Evolutionary conservation across 441 rosid species (phyloP), one percentile per base, ranked within the genome.

Genomic region (Populus hybrid): DNA sequence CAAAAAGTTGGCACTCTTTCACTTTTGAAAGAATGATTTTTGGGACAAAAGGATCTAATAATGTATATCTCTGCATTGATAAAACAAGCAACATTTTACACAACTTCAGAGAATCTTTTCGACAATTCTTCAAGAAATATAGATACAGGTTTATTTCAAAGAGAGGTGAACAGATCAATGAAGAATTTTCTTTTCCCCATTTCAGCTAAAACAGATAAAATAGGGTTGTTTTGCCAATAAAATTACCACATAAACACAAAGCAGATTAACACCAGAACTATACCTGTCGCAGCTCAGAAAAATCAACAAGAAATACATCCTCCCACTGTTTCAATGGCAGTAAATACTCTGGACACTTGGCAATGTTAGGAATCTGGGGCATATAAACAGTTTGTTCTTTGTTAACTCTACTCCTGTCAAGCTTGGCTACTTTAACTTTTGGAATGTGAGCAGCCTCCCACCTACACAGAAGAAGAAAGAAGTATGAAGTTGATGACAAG

Each of bases 401-500:
- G 40, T 68, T 72, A 70, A 80, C 63, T 79, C 87, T 86, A 76
- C 78, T 82, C 77, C 28, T 78, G 66, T 86, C 92, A 79, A 82
- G 80, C 86, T 91, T 90, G 72, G 92, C 97, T 71, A 92, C 91
- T 77, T 78, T 87, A 38, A 95, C 92, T 72, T 90, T 92, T 1
- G 98, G 97, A 84, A 92, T 81, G 69, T 72, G 91, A 75, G 90
- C 85, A 73, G 99, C 97, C 87, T 95, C 99, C 99, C 99, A 93
- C 88, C 99, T 93, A 73, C 78, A 78, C 26, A 72, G 59, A 69
- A 38, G 40, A 46, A 68, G 35, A 32, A n/a, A 68, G 6, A 67
- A 64, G 0, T 67, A 24, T 5, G n/a, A 66, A 10, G 18, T 72
- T 0, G 61, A 53, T 53, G 61, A 16, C 61, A 53, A 1, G n/a